phyloP scores from a whole-genome alignment of 179 eudicot species.

The Silene vulgaris region DNA sequence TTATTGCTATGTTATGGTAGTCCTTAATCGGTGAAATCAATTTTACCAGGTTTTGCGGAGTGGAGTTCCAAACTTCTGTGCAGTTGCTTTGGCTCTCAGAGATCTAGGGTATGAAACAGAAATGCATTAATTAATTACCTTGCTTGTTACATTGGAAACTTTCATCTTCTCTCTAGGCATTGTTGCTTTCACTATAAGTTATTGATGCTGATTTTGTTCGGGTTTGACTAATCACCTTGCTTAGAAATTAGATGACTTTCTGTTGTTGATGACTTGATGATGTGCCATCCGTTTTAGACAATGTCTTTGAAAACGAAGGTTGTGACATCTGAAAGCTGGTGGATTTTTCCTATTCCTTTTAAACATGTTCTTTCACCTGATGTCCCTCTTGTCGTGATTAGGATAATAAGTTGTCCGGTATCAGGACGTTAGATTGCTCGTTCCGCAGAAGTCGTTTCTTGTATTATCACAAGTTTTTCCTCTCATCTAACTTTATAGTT shows the following conservation, averaged over 20 bases:
- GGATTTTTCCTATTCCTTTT: background rate
- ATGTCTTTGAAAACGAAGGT: no score
- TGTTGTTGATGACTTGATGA: no score
- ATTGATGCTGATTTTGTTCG: background rate
- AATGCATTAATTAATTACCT: slow-evolving; percentile 3
- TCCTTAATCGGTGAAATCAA: background rate
- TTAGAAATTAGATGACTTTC: no score
- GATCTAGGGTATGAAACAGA: slow-evolving; percentile 73
- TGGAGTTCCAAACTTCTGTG: slow-evolving; percentile 94
- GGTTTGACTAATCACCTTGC: background rate
- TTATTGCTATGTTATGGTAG: background rate
- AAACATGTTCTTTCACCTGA: background rate
- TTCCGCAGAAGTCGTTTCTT: background rate
- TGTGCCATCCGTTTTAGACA: no score
- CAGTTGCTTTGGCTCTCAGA: slow-evolving; percentile 87
- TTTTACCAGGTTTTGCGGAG: slow-evolving; percentile 78
- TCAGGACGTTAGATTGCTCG: background rate
- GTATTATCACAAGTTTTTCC: background rate
- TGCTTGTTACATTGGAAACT: slow-evolving; percentile 18
- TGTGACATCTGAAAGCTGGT: no score
- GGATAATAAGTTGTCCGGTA: background rate
- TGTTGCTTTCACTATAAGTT: slow-evolving; percentile 3
- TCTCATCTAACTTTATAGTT: background rate
- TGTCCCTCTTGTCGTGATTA: background rate
- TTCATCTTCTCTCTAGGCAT: background rate